Evolutionary conservation across 257 asterid species (phyloP), one percentile per base, ranked within the genome.

Genomic region (Apocynum venetum): DNA sequence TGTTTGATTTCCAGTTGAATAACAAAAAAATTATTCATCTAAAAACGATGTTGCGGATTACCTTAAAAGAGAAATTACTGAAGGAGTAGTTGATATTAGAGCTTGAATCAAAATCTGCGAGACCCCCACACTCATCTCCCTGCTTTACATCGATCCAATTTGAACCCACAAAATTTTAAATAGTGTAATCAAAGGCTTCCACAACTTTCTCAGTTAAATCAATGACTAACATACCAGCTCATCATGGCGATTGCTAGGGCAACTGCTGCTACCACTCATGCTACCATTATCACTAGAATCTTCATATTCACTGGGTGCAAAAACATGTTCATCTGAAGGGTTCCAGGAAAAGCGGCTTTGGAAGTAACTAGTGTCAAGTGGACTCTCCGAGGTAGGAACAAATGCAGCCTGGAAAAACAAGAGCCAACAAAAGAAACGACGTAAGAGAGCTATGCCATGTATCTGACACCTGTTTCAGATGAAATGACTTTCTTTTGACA

Each of bases 51-150:
- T 20, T 15, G 49, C 31, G 17, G 20, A 44, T 66, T 86, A 94
- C 98, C 98, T 95, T 95, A 52, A 95, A 95, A 3, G 98, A 95
- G 87, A 95, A 95, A 85, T 95, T 95, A 88, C 98, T 95, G 72
- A 95, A 95, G 83, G 98, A 93, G 77, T 92, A 92, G 83, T 95
- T 83, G 83, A 91, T 86, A 63, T 91, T 89, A 83, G 83, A 83
- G 87, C 88, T 82, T 10, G 97, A 82, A 51, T 93, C 98, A 40
- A 91, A 91, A 77, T 92, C 98, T 1, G 89, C 68, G 65, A 84
- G 78, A 55, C 96, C 89, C 51, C 75, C 90, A 68, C 88, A 92
- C 82, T 92, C 98, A 63, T 95, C 98, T 63, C 89, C 98, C 88
- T 89, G 88, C 68, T 52, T 55, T 53, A 71, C 41, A 48, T 75